Evolutionary conservation across 768 basidiomycete species (phyloP).

Genomic region (Tubosaeta sp.): DNA sequence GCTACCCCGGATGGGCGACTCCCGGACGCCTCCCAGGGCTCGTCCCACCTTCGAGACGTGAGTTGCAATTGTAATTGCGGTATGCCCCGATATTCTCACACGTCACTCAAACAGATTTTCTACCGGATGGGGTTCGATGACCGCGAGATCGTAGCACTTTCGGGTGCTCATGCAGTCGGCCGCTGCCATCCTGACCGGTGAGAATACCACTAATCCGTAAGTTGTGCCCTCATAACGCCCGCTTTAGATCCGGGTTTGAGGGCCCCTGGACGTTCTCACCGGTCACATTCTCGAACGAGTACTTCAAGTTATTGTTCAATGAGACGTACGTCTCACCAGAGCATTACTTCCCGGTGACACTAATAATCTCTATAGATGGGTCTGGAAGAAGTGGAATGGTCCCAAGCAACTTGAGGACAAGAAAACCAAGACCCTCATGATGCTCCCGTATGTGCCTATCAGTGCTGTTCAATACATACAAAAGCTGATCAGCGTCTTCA

Average conservation of each 20-base stretch:
- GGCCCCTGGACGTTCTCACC: conserved; percentile 97
- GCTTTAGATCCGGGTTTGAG: conserved; percentile 65
- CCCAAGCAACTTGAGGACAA: conserved; percentile 95
- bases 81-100: not conserved
- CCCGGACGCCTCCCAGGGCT: conserved; percentile 80
- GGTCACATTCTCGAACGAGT: conserved; percentile 83
- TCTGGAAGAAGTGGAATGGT: conserved; percentile 94
- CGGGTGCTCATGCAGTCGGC: conserved; percentile 92
- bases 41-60: conserved; percentile 79
- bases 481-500: not conserved
- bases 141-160: conserved; percentile 94
- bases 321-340: conserved; percentile 55
- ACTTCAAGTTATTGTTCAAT: conserved; percentile 77
- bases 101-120: conserved; percentile 44
- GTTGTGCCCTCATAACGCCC: not conserved
- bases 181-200: conserved; percentile 86
- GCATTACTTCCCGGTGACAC: not conserved
- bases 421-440: conserved; percentile 86
- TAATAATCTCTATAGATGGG: conserved; percentile 47
- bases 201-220: conserved; percentile 8
- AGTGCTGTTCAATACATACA: not conserved
- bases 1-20: conserved; percentile 86
- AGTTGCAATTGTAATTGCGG: conserved; percentile 16
- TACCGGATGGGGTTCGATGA: conserved; percentile 90
- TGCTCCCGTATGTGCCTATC: conserved; percentile 72